Conservation (phyloP, 257 asterid genomes). For the Penstemon davidsonii region DNA sequence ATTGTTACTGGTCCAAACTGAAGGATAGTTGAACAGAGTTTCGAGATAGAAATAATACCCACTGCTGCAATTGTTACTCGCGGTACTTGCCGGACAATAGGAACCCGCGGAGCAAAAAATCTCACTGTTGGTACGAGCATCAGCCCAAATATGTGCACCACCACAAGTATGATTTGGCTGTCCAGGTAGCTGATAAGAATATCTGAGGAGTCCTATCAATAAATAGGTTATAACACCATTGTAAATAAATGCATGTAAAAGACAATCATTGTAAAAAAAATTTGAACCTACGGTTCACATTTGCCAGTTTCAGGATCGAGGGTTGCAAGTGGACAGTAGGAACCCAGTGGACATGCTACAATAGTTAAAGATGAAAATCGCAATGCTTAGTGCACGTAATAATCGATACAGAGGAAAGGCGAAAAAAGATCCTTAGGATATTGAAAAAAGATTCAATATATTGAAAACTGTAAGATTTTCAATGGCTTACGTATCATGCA, state of each 20-base stretch:
- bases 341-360: slow-evolving; percentile 91
- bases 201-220: slow-evolving; percentile 48
- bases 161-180: slow-evolving; percentile 74
- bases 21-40: slow-evolving; percentile 12
- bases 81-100: slow-evolving; percentile 68
- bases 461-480: slow-evolving; percentile 12
- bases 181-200: slow-evolving; percentile 65
- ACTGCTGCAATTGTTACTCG: slow-evolving; percentile 53
- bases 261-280: slow-evolving; percentile 18
- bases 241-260: not conserved
- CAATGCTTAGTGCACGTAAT: too few species aligned
- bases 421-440: too few species aligned
- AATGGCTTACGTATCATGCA: slow-evolving; percentile 88
- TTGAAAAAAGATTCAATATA: slow-evolving; percentile 4
- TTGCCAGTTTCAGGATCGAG: slow-evolving; percentile 46
- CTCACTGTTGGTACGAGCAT: slow-evolving; percentile 52
- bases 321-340: slow-evolving; percentile 79
- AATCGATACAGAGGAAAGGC: too few species aligned
- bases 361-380: too few species aligned
- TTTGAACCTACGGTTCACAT: slow-evolving; percentile 80
- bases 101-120: slow-evolving; percentile 83
- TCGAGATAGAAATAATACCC: slow-evolving; percentile 57
- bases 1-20: not conserved
- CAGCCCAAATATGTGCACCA: slow-evolving; percentile 89
- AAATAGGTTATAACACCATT: slow-evolving; percentile 18